Evolutionary conservation across 306 rosid species (phyloP), one percentile per base, ranked within the genome.

Genomic region (Cicer arietinum): DNA sequence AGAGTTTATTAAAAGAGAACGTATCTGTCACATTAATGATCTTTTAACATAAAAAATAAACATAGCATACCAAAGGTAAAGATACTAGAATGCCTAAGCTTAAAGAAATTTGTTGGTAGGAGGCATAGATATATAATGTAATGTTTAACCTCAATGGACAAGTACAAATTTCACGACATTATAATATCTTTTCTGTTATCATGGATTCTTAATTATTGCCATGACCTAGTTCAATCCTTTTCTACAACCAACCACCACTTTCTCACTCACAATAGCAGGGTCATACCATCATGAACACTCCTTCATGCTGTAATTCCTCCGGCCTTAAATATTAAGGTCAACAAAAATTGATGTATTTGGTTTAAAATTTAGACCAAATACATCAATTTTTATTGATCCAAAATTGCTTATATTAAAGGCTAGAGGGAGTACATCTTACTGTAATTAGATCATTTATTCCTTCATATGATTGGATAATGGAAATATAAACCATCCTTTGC

Each of bases 211-310:
- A 25, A 25, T 25, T 25, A 39, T 69, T 51, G 44, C 57, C 69
- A 30, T 70, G 46, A 53, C 61, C 22, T 11, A 39, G 51, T 44
- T 75, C 84, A 75, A 85, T 80, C 86, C 77, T 63, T 78, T 81
- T 82, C 89, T 14, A 39, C 51, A 85, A 90, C 84, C 96, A 47
- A 86, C 88, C 83, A n/a, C 88, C 88, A 84, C 89, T 78, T 83
- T 14, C 76, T 69, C 61, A 63, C 71, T 30, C 66, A 71, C 22
- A 68, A 70, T 53, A 48, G 43, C 8, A 22, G 41, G 59, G 6
- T 12, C 64, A 67, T 2, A 25, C 30, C 30, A 25, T 59, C 75
- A 75, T 71, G 12, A 52, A 64, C 63, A 81, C 68, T 77, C 43
- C 14, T 67, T 57, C 67, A 64, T 41, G 39, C 76, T 75, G 77